These are phyloP conservation scores for Kitagawia praeruptora DNA, from an alignment of 129 eudicot species.

Conservation along the genomic window DNA sequence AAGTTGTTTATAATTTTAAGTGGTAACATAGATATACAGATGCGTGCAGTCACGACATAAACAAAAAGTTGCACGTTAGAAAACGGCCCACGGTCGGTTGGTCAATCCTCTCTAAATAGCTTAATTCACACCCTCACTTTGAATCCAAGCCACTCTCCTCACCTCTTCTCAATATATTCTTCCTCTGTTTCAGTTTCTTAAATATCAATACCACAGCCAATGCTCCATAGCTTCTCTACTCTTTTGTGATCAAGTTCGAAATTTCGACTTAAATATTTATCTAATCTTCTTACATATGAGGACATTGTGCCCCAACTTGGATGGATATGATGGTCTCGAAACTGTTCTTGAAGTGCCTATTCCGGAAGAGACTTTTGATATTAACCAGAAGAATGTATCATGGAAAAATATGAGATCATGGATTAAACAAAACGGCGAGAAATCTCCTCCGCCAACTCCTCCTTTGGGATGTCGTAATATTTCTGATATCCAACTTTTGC, in stretches of 20 bases:
- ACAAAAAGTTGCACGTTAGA: slow-evolving; percentile 50
- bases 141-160: slow-evolving; percentile 12
- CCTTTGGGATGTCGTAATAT: slow-evolving; percentile 42
- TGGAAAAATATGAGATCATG: slow-evolving; percentile 75
- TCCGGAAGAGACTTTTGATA: slow-evolving; percentile 60
- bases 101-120: slow-evolving; percentile 2
- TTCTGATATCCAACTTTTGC: slow-evolving; percentile 64
- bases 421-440: slow-evolving; percentile 41
- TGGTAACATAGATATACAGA: slow-evolving; percentile 8
- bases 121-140: slow-evolving; percentile 15
- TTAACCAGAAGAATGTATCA: slow-evolving; percentile 28
- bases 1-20: background rate
- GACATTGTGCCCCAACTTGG: slow-evolving; percentile 79
- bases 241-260: background rate
- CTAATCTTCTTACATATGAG: slow-evolving; percentile 37
- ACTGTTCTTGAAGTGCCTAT: slow-evolving; percentile 96
- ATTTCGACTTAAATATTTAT: background rate
- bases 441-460: slow-evolving; percentile 16
- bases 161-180: background rate
- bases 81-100: slow-evolving; percentile 63
- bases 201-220: background rate
- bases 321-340: slow-evolving; percentile 78
- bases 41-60: slow-evolving; percentile 85
- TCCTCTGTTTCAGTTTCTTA: background rate
- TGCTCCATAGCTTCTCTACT: background rate